These are phyloP conservation scores for Ramularia endophylla DNA, from an alignment of 2,329 filamentous ascomycete genomes.

Conservation along the genomic window DNA sequence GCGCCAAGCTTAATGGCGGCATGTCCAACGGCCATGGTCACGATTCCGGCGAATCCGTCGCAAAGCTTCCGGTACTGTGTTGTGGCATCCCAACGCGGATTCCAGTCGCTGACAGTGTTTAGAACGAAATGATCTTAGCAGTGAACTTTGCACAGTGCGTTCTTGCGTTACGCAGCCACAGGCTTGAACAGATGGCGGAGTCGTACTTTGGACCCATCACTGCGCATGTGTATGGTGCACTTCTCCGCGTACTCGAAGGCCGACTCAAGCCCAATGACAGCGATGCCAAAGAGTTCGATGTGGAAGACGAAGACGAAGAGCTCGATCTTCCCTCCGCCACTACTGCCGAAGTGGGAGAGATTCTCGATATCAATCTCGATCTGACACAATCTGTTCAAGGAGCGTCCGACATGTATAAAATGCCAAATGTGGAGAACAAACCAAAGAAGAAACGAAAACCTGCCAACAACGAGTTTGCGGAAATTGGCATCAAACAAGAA, in stretches of 20 bases:
- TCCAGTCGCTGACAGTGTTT: constrained; percentile 22
- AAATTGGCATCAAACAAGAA: constrained; percentile 27
- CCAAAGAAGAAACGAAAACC: constrained; percentile 22
- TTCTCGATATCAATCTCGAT: constrained; percentile 37
- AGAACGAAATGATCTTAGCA: constrained; percentile 68
- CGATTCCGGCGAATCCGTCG: constrained; percentile 21
- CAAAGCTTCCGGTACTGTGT: constrained; percentile 33
- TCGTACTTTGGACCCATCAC: constrained; percentile 67
- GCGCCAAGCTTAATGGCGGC: constrained; percentile 29
- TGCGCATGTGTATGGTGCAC: constrained; percentile 67
- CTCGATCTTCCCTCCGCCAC: constrained; percentile 33
- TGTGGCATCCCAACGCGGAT: constrained; percentile 17
- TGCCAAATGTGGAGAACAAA: constrained; percentile 21
- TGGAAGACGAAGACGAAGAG: constrained; percentile 35
- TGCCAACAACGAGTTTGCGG: constrained; percentile 19
- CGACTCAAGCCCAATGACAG: constrained; percentile 62
- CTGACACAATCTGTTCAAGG: constrained; percentile 28
- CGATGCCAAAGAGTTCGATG: constrained; percentile 46
- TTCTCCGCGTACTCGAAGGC: constrained; percentile 65
- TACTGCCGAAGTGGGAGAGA: constrained; percentile 37
- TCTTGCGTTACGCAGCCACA: constrained; percentile 73
- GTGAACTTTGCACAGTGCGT: constrained; percentile 81
- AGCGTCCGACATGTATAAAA: constrained; percentile 13
- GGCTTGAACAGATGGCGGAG: constrained; percentile 66
- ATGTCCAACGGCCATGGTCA: constrained; percentile 25